Evolutionary conservation across 1,284 basidiomycete species (phyloP).

Genomic region (Phaffia rhodozyma): DNA sequence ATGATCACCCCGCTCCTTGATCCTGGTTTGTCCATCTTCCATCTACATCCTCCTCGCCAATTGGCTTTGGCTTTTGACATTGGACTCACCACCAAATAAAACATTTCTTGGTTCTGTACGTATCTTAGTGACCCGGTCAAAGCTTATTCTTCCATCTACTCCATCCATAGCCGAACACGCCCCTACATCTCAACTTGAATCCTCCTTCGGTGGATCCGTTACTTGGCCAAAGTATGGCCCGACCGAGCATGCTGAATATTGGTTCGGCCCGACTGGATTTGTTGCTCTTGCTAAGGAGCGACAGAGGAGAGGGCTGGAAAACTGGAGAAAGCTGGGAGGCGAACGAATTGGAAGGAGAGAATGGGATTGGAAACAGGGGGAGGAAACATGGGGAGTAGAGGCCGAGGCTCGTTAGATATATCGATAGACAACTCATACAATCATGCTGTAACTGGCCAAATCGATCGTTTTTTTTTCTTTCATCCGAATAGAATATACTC

Average conservation of each 20-base stretch:
- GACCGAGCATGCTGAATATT: conserved; percentile 5
- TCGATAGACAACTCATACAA: background rate
- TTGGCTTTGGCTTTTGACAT: too few relatives aligned
- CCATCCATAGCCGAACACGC: background rate
- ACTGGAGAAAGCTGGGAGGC: conserved; percentile 8
- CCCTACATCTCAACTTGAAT: conserved; percentile 13
- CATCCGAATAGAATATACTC: too few relatives aligned
- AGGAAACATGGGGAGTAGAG: conserved; percentile 9
- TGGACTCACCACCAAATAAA: too few relatives aligned
- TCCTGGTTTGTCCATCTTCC: background rate
- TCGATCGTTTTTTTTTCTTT: too few relatives aligned
- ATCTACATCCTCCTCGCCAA: too few relatives aligned
- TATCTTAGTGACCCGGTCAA: conserved; percentile 7
- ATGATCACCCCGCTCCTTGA: conserved; percentile 10
- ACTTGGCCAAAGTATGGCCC: conserved; percentile 8
- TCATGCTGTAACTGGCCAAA: too few relatives aligned
- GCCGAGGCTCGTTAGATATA: background rate
- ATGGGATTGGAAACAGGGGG: conserved; percentile 12
- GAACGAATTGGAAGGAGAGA: conserved; percentile 6
- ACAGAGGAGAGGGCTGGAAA: conserved; percentile 4
- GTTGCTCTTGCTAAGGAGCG: conserved; percentile 2
- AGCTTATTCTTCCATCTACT: conserved; percentile 13
- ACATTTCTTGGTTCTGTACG: too few relatives aligned
- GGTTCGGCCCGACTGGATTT: conserved; percentile 6
- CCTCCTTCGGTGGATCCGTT: conserved; percentile 11